These are phyloP conservation scores for Fusarium sp. DNA, from an alignment of 2,329 filamentous ascomycete genomes.

Conservation along the genomic window DNA sequence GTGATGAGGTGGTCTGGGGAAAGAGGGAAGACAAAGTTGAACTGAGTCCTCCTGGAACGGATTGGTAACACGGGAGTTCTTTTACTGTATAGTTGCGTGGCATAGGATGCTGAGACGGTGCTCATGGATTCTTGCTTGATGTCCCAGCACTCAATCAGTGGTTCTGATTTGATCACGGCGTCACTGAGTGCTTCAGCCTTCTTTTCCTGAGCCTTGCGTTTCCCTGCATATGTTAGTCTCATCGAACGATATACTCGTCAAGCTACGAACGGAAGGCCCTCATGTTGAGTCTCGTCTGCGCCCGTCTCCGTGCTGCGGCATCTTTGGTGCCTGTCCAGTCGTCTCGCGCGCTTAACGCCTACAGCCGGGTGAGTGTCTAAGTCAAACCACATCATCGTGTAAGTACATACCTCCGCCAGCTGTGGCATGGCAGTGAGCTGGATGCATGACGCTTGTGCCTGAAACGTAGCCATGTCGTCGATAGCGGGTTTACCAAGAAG, in stretches of 20 bases:
- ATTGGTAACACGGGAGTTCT: not conserved
- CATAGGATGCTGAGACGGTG: not conserved
- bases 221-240: constrained; percentile 9
- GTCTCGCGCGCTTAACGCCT: constrained; percentile 57
- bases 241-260: fast-evolving
- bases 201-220: constrained; percentile 21
- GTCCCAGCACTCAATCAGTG: constrained; percentile 21
- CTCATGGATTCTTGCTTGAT: constrained; percentile 17
- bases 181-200: not conserved
- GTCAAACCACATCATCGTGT: fast-evolving
- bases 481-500: not conserved
- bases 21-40: constrained; percentile 13
- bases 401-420: constrained; percentile 16
- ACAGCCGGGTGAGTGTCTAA: constrained; percentile 21
- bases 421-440: constrained; percentile 26
- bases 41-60: not conserved
- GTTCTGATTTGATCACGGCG: not conserved
- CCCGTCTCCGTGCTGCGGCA: constrained; percentile 56
- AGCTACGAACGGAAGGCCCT: constrained; percentile 53
- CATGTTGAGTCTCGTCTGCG: constrained; percentile 61
- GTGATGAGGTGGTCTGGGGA: constrained; percentile 30
- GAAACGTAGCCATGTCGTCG: not conserved
- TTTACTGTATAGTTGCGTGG: constrained; percentile 1
- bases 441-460: not conserved
- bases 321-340: constrained; percentile 62